Base-by-base conservation (phyloP, 2,329 filamentous ascomycete genomes). In the Calonectria crousiana region DNA sequence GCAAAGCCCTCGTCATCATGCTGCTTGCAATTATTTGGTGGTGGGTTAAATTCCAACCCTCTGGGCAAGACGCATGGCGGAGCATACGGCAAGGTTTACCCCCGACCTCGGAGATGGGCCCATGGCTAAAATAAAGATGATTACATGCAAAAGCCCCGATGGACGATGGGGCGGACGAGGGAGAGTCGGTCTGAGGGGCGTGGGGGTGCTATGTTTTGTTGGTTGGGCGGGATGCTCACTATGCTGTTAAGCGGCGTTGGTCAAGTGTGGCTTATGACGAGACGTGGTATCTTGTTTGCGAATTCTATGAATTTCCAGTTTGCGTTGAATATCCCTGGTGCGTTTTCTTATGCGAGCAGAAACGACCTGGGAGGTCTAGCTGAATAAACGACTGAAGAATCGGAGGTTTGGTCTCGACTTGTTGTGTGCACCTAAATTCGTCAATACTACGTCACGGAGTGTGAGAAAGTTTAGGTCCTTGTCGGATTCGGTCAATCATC, bases 1-100 rank as follows among this genome's bases (percentile, higher is more conserved):
- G 69, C 28, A 23, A 66, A 32, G 72, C 78, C 6, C 30, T 77
- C 23, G 34, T 41, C 38, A 69, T 79, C 62, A 71, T 81, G 72
- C 8, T 74, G 0, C 14, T 76, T 23, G 36, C 41, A 9, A 34
- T 69, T 13, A 11, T 69, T 32, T 69, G 32, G 16, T 6, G 74
- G 41, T 78, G 66, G 60, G 36, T 71, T 68, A 34, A 14, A 13
- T 70, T 23, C 41, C 72, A 73, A 13, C 16, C 72, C 30, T 62
- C 51, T 28, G 77, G 75, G 14, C 69, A 74, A 5, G 28, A 44
- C 58, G 44, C 53, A 38, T 78, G 72, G 77, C 49, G 70, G 13
- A 30, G 26, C 5, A n/a, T 60, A 23, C 14, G 56, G 26, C 18
- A 16, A 58, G 66, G 69, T 62, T 60, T 49, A 41, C 30, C 52